Base-by-base conservation (phyloP, 139 green algal genomes). In the Chlorella sp. region DNA sequence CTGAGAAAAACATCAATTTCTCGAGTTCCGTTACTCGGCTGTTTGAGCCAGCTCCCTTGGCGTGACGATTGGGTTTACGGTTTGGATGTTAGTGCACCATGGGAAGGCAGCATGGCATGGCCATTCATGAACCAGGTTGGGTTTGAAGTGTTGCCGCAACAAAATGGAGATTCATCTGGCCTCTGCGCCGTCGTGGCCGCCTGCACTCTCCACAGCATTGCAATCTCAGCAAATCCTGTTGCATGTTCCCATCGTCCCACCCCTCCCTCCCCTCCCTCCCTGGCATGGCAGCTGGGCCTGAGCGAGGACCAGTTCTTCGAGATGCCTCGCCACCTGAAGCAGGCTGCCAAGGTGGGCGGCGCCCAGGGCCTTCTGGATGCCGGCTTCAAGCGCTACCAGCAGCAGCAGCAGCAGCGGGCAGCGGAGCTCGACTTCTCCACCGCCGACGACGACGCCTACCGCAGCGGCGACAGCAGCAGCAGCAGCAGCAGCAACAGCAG, bases 251-350 rank as follows among this genome's bases (percentile, higher is more conserved):
- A 57, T 4, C n/a, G 0, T 73, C 81, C 15, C 64, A 1, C 32
- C 18, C 53, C 32, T 18, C n/a, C 53, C 76, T 14, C n/a, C 60
- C 60, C 60, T 2, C 40, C 39, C 1, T 39, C 30, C 64, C 64
- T 71, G 26, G 26, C 69, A 32, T 22, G n/a, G 34, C 57, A 90
- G 78, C 61, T 81, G 64, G 79, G 87, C 61, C 39, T 90, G 18
- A 34, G 32, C 26, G 75, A 93, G 32, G 91, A 91, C 15, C 68
- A 91, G 19, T 94, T 95, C 36, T 64, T 89, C 32, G 66, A 73
- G 0, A 76, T 98, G 90, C 95, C 94, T 0, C 82, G 92, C 24
- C 88, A 92, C 64, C n/a, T 96, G 36, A 94, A 95, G 75, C 71
- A 90, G 66, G 95, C 94, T 4, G 92, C 64, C 0, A 94, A 91